Percentiles rank a stretch among this genome's conserved stretches.
Conservation (phyloP, 23 red algal species). For the Gracilaria gracilis region DNA sequence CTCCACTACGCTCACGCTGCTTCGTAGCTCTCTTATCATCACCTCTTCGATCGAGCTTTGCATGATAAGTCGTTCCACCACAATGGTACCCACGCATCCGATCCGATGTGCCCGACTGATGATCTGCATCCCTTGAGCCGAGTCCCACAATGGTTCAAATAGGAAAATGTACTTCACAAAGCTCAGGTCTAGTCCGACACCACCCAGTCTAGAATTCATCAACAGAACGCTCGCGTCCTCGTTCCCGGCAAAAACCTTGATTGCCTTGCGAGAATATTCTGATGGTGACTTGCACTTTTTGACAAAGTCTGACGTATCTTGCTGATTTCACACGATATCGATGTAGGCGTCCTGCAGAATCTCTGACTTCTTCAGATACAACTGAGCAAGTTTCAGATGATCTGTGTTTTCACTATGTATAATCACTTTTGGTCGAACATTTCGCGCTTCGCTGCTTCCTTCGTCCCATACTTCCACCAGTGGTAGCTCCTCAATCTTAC, state of each 20-base stretch:
- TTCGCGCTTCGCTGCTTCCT: neutral
- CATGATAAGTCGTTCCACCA: constrained; percentile 91
- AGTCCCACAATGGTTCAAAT: constrained; percentile 92
- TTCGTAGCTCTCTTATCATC: constrained; percentile 42
- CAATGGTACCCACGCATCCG: constrained; percentile 71
- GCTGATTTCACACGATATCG: constrained; percentile 43
- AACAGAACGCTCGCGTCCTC: constrained; percentile 41
- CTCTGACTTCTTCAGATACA: constrained; percentile 45
- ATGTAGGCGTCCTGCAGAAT: constrained; percentile 43
- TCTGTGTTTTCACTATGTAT: constrained; percentile 76
- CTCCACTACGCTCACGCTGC: constrained; percentile 12
- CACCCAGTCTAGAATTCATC: constrained; percentile 58
- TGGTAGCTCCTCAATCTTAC: constrained; percentile 63
- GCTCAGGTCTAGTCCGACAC: constrained; percentile 88
- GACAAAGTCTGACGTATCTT: constrained; percentile 18
- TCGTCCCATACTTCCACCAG: constrained; percentile 1
- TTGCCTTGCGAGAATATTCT: constrained; percentile 43
- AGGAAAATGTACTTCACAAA: constrained; percentile 90
- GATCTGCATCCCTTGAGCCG: constrained; percentile 86
- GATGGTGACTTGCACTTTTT: constrained; percentile 26
- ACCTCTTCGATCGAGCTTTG: constrained; percentile 80
- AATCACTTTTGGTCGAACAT: constrained; percentile 79
- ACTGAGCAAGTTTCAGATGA: constrained; percentile 66
- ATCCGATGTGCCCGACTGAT: constrained; percentile 94
- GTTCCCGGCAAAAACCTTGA: constrained; percentile 38